These are phyloP conservation scores for Exidia glandulosa DNA, from an alignment of 768 basidiomycete species.

Conservation along the genomic window DNA sequence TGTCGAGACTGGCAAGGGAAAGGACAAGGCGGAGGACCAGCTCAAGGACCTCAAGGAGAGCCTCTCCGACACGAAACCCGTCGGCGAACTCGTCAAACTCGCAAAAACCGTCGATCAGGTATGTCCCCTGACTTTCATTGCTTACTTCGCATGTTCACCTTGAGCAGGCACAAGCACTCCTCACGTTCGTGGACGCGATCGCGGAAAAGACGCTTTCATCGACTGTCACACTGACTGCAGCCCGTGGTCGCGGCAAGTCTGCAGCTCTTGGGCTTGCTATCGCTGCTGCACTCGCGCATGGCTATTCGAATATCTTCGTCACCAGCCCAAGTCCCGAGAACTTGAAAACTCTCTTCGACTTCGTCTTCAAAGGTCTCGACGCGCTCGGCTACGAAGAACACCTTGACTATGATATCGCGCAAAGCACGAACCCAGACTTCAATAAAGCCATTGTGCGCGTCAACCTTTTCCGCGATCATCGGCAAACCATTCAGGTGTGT, in stretches of 20 bases:
- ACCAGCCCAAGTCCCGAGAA: conserved; percentile 98
- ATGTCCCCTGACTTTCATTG: conserved; percentile 5
- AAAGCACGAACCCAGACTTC: conserved; percentile 90
- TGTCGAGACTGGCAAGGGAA: conserved; percentile 35
- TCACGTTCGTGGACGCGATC: conserved; percentile 91
- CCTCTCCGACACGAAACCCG: conserved; percentile 71
- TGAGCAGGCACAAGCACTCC: conserved; percentile 59
- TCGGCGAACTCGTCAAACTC: conserved; percentile 81
- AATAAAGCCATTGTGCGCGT: conserved; percentile 93
- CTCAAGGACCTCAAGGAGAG: conserved; percentile 70
- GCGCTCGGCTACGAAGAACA: conserved; percentile 94
- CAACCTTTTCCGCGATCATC: conserved; percentile 83
- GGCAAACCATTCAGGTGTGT: conserved; percentile 89
- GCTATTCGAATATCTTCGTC: conserved; percentile 96
- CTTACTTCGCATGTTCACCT: background rate
- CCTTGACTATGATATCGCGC: conserved; percentile 91
- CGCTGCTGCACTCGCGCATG: conserved; percentile 83
- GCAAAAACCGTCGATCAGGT: conserved; percentile 89
- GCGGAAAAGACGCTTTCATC: conserved; percentile 88
- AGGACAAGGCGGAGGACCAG: conserved; percentile 45
- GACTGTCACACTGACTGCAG: conserved; percentile 90
- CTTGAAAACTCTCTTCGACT: conserved; percentile 94
- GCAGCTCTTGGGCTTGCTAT: conserved; percentile 93
- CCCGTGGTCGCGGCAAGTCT: conserved; percentile 91
- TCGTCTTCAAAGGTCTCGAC: conserved; percentile 94